Base-by-base conservation (phyloP, 2,329 filamentous ascomycete species). In the Pyrenophora tritici-repentis region DNA sequence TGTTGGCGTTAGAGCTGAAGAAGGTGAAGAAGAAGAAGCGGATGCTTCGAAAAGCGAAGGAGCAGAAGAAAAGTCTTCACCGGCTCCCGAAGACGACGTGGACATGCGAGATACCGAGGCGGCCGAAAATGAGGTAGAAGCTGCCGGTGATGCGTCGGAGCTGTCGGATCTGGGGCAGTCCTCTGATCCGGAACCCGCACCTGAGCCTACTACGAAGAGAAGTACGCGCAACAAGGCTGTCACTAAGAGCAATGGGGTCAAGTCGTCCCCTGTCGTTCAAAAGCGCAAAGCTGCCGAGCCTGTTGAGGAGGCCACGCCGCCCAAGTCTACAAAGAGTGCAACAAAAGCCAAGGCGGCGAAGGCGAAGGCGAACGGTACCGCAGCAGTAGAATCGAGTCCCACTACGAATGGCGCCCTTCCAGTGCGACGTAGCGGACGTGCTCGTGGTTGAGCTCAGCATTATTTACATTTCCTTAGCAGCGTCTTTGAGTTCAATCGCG, bases 81-180 rank as follows among this genome's bases (percentile, higher is more conserved):
- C 57, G 7, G 56, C 56, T 38, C 56, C 57, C 12, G 60, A 64
- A 14, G 55, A 65, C 42, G 70, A 73, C 35, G 61, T 66, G 14
- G 68, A 71, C 20, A 70, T 70, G 65, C 61, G 48, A 18, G 62
- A 70, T 10, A 34, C 45, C 12, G 58, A 62, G 24, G 41, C 43
- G 20, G 22, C 44, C 5, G 53, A 47, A 38, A 29, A 47, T 24
- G 58, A 53, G 16, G 29, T 50, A 24, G 55, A 58, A 34, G 47
- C 37, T 4, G 50, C 42, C 16, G 55, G 42, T 35, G 47, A 58
- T 18, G 52, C 59, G 43, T 52, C 56, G 20, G 58, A 63, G 9
- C 39, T 50, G 18, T 53, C 53, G 6, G 44, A 57, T 9, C 26
- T 47, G n/a, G 63, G 65, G 26, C 51, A 44, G 36, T 58, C 59